Base-by-base conservation (phyloP, 768 basidiomycete species). In the Porpolomopsis calyptriformis region DNA sequence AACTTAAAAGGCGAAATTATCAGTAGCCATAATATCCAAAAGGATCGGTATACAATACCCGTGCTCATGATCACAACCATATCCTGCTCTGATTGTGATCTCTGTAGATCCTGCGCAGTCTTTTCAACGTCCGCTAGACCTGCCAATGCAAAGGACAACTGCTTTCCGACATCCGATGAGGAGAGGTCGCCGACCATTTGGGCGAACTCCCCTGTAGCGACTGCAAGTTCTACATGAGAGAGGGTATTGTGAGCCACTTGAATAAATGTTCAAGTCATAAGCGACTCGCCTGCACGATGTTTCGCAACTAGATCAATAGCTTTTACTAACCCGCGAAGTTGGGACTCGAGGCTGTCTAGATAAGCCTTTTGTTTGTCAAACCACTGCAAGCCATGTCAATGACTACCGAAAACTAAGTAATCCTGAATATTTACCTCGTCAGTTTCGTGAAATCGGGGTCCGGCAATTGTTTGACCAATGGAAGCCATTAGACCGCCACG, bases 321-420 rank as follows among this genome's bases (percentile, higher is more conserved):
- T 64, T 86, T 92, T 40, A 89, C 85, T 1, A 97, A 71, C 2
- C 81, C 78, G 19, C 86, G 83, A 14, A 97, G 71, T 56, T 97
- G 92, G 0, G 82, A 77, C 61, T 99, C 96, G 18, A 98, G 74
- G 35, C 80, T 80, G 53, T 98, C 93, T 9, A 99, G 73, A 57
- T 88, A 90, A 0, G 68, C 63, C 48, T 84, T 88, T 60, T 91
- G 83, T 51, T 77, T 76, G 55, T 96, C 91, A 55, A 96, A 98
- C 91, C 91, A 98, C 80, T 93, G 49, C 45, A 16, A 46, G 40
- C 43, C 37, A 5, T 25, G 23, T 24, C 40, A 41, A 4, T 23
- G 11, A 12, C 9, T 14, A 26, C 11, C 18, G 14, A 25, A 11
- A 6, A 44, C 6, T 4, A 22, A 14, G 4, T 34, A 10, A 33